These are phyloP conservation scores for Pythium catenulatum DNA, from an alignment of 352 stramenopile genomes.

Conservation along the genomic window DNA sequence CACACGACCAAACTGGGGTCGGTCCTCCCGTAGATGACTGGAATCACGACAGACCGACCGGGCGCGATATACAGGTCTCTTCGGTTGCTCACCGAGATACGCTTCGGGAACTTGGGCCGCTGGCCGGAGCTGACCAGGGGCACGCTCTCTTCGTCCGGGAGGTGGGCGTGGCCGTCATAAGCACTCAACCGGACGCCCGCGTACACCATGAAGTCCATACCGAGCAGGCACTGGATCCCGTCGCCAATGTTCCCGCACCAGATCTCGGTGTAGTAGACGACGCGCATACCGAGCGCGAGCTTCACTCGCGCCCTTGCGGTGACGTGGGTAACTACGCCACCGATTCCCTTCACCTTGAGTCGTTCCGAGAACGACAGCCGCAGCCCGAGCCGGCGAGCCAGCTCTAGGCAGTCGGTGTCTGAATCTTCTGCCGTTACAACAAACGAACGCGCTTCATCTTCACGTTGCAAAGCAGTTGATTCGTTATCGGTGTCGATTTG, in stretches of 20 bases:
- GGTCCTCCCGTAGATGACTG: too few species aligned
- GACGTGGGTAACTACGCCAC: conserved; percentile 46
- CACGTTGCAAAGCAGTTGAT: not conserved
- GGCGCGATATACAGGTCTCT: not conserved
- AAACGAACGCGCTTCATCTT: conserved; percentile 34
- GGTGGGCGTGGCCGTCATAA: not conserved
- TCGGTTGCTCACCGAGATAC: not conserved
- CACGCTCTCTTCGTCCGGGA: conserved; percentile 24
- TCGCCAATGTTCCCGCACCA: conserved; percentile 56
- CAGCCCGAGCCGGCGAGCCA: not conserved
- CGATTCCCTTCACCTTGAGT: conserved; percentile 10
- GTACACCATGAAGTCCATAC: conserved; percentile 62
- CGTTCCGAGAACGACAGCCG: not conserved
- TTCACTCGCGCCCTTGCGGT: conserved; percentile 5
- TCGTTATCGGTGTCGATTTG: not conserved
- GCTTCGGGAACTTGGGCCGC: not conserved
- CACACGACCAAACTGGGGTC: not conserved
- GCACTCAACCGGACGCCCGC: conserved; percentile 40
- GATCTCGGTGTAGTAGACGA: conserved; percentile 46
- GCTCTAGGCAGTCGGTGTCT: not conserved
- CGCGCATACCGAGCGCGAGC: conserved; percentile 45
- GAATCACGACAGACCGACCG: not conserved
- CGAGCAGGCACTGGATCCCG: conserved; percentile 50
- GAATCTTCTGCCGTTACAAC: not conserved
- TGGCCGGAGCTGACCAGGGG: not conserved